Base-by-base conservation (phyloP, 352 stramenopile species). In the Globisporangium lucens region DNA sequence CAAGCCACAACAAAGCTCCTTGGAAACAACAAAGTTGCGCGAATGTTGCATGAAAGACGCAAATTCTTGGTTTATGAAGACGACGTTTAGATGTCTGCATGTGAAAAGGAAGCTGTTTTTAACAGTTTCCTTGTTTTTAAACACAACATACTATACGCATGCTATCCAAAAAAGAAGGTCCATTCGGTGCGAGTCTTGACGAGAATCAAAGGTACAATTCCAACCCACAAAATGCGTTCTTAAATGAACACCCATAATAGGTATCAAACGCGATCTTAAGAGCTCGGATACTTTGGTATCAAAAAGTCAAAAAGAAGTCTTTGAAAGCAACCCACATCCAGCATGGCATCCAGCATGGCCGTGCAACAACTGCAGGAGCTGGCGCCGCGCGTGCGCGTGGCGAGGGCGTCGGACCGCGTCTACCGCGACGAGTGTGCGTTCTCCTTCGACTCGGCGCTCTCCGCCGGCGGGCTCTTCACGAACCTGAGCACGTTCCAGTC, bases 371-470 rank as follows among this genome's bases (percentile, higher is more conserved):
- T 85, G 17, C 29, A 76, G 63, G 70, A 69, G 15, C 60, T 77
- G 13, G 71, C 76, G 13, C 61, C 76, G 22, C 73, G 65, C 47
- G 82, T 85, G 51, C 77, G 80, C 63, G 61, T 92, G 8, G 80
- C 87, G 41, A 75, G 75, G 30, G 77, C 76, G 33, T 77, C 76
- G 7, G 82, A 91, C 64, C 80, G 83, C 63, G 97, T 99, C 49
- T 98, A 95, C 73, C 98, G 98, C 63, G 96, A 98, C 55, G 97
- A 99, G 79, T 99, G 97, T 80, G 91, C 97, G 52, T 98, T 98
- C 71, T 98, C 90, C 20, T 99, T 99, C 75, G 92, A 99, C 74
- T 97, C 89, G 53, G 56, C 85, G 49, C 78, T 93, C 24, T 87
- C 81, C 2, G 64, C 76, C 10, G 70, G 75, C 2, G 89, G 89